phyloP scores from a whole-genome alignment of 768 basidiomycete genomes.

The Pisolithus sp. region DNA sequence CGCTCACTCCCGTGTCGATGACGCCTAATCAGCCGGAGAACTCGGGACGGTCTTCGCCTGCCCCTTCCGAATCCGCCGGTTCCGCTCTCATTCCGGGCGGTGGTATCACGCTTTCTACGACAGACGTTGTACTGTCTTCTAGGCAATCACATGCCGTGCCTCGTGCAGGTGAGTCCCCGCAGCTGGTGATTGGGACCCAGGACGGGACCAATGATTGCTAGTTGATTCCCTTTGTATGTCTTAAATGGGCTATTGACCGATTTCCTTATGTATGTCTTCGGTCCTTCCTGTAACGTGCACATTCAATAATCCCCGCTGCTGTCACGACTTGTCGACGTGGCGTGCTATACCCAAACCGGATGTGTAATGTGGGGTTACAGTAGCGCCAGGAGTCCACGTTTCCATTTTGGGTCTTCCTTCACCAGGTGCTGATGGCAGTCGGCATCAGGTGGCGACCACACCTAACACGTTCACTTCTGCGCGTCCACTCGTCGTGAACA shows the following conservation, averaged over 20 bases:
- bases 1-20: conserved; percentile 19
- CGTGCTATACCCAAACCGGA: not conserved
- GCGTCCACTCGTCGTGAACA: not conserved
- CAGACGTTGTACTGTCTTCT: not conserved
- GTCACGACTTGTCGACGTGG: conserved; percentile 1
- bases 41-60: not conserved
- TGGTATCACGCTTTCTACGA: not conserved
- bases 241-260: not conserved
- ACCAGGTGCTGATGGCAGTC: not conserved
- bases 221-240: not conserved
- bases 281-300: not conserved
- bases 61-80: not conserved
- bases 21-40: conserved; percentile 8
- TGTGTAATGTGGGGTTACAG: not conserved
- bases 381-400: not conserved
- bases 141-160: not conserved
- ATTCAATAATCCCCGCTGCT: not conserved
- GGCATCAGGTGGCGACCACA: not conserved
- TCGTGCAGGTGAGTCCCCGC: not conserved
- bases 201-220: not conserved
- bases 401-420: not conserved
- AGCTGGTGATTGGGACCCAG: not conserved
- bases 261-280: not conserved
- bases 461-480: not conserved
- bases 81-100: not conserved